phyloP scores from a whole-genome alignment of 306 rosid genomes.

The Carpinus viminea region DNA sequence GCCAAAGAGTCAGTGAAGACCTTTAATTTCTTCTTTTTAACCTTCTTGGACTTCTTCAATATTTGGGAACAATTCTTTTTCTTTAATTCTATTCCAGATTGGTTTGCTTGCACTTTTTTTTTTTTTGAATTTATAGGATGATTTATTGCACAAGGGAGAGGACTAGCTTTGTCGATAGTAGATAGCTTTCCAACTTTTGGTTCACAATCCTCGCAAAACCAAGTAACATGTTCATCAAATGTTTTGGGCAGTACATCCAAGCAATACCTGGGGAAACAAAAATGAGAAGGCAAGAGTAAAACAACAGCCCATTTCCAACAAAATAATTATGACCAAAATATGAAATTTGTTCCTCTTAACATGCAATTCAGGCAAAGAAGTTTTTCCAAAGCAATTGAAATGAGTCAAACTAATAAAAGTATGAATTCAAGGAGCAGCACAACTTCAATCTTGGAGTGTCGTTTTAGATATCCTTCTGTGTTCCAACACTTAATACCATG shows the following conservation, averaged over 20 bases:
- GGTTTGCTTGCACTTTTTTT: slow-evolving; percentile 14
- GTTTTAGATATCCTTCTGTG: not conserved
- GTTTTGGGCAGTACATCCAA: slow-evolving; percentile 38
- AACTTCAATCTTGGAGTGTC: not conserved
- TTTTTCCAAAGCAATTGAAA: not conserved
- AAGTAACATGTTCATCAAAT: slow-evolving; percentile 38
- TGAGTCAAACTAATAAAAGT: not conserved
- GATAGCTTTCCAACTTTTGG: slow-evolving; percentile 25
- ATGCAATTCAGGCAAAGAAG: not conserved
- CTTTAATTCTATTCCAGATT: slow-evolving; percentile 5
- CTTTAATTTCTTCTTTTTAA: not conserved
- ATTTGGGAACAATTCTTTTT: slow-evolving; percentile 6
- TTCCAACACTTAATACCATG: not conserved
- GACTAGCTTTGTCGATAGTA: slow-evolving; percentile 15
- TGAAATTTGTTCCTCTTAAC: not conserved
- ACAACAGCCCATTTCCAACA: not conserved
- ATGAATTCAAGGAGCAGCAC: not conserved
- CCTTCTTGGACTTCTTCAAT: slow-evolving; percentile 15
- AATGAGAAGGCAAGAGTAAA: not conserved
- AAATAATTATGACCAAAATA: not conserved
- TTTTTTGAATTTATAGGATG: slow-evolving; percentile 6
- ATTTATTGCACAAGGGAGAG: slow-evolving; percentile 12
- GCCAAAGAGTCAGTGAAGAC: slow-evolving; percentile 12
- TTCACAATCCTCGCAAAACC: slow-evolving; percentile 82
- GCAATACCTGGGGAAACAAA: slow-evolving; percentile 54